Conservation (phyloP, 2,329 filamentous ascomycete genomes). For the Fusarium cicatricum region DNA sequence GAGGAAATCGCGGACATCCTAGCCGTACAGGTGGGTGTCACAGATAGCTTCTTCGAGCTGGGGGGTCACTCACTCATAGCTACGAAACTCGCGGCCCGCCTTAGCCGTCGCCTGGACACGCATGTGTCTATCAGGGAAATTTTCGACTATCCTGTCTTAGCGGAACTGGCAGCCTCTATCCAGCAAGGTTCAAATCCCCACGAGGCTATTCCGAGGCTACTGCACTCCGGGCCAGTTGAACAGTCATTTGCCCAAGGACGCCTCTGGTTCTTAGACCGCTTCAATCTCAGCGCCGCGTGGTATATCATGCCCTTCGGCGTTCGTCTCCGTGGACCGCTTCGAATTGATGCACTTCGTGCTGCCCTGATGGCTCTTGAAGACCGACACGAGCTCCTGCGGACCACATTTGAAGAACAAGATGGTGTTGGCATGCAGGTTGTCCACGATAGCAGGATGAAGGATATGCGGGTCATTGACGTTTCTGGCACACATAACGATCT, state of each 20-base stretch:
- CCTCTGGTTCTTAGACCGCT: slow-evolving; percentile 17
- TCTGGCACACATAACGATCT: too few species aligned
- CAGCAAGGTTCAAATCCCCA: too few species aligned
- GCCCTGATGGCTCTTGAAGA: slow-evolving; percentile 1
- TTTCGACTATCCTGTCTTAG: background rate
- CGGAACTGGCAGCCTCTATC: slow-evolving; percentile 51
- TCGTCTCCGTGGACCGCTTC: background rate
- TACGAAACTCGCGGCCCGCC: background rate
- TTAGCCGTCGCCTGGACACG: background rate
- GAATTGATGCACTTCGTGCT: background rate
- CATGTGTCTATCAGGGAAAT: background rate
- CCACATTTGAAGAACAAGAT: too few species aligned
- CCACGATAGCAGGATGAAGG: too few species aligned
- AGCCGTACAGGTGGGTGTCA: background rate
- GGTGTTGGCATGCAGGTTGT: too few species aligned
- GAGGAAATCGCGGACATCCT: too few species aligned
- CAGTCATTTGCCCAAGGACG: slow-evolving; percentile 14
- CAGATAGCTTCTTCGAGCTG: background rate
- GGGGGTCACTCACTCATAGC: slow-evolving; percentile 3
- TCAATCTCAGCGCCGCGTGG: background rate
- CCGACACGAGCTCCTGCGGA: background rate
- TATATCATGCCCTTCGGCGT: slow-evolving; percentile 6
- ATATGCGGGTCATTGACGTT: too few species aligned
- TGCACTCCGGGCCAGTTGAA: background rate
- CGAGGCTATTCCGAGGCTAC: too few species aligned